Evolutionary conservation across 176 grass and related monocot species (phyloP), one percentile per base, ranked within the genome.

Genomic region (Carex cristatella): DNA sequence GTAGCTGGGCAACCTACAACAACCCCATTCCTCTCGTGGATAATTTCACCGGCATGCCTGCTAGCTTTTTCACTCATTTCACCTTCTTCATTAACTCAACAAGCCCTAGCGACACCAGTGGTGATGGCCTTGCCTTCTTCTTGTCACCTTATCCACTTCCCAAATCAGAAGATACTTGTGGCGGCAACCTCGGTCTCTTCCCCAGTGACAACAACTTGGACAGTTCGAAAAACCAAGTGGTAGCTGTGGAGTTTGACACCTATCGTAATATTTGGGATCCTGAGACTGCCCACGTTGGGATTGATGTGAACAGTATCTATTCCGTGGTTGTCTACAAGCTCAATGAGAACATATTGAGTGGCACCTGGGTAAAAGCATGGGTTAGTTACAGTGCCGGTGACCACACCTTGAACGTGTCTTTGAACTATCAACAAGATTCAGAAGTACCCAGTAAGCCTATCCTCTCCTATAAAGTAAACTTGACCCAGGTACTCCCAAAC

Each of bases 241-340:
- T 88, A 14, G 87, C 87, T 23, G 87, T 88, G 19, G 87, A 88
- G 38, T 85, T 88, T n/a, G 87, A 88, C 61, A 88, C 72, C 49
- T 85, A 18, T 35, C 0, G 3, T 0, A 63, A 88, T 33, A 12
- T 37, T 0, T 88, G 71, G 71, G 87, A 88, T 37, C 30, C 23
- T 2, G 27, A 32, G 33, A 23, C 37, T 38, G 1, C 72, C 1
- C 87, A 88, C 32, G 73, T 85, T 4, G 87, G 87, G 10, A 85
- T 88, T 78, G 63, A 88, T 57, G 64, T 88, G 31, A 65, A 81
- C 19, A 80, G 63, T 10, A 72, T 88, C 13, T 23, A 46, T 0
- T 89, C 87, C 7, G 61, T 15, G 1, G 64, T 51, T 2, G 59
- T 69, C 7, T 13, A 40, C 3, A 40, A 4, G 38, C 38, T 40